phyloP scores from a whole-genome alignment of 2,329 filamentous ascomycete genomes.

The Ceratocystis colombiana region DNA sequence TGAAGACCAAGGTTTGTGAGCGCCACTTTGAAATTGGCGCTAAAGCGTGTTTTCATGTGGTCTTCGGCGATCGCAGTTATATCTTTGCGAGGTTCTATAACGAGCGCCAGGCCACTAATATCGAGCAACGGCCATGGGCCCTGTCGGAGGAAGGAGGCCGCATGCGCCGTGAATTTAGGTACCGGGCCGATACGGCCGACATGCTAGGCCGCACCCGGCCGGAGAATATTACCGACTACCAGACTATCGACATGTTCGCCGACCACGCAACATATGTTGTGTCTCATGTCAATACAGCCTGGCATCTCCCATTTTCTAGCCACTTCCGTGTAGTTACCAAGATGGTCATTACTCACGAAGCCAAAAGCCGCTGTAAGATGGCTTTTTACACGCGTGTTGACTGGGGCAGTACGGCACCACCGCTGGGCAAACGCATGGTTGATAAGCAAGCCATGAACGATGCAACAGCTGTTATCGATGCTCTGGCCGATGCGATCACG shows the following conservation, averaged over 20 bases:
- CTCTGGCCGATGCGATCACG: slow-evolving; percentile 63
- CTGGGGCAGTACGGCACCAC: slow-evolving; percentile 59
- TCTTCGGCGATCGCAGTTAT: slow-evolving; percentile 93
- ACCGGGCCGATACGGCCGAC: slow-evolving; percentile 59
- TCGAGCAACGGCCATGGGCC: slow-evolving; percentile 79
- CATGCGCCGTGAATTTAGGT: slow-evolving; percentile 69
- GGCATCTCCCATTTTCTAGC: slow-evolving; percentile 75
- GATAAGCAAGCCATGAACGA: slow-evolving; percentile 66
- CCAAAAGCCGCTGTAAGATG: slow-evolving; percentile 86
- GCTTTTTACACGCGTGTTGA: slow-evolving; percentile 80
- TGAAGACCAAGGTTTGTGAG: slow-evolving; percentile 65
- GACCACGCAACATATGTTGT: slow-evolving; percentile 63
- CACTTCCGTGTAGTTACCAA: slow-evolving; percentile 78
- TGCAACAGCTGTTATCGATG: slow-evolving; percentile 59
- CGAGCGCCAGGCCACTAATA: slow-evolving; percentile 66
- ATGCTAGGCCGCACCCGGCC: slow-evolving; percentile 53
- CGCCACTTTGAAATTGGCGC: slow-evolving; percentile 81
- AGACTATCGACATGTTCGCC: slow-evolving; percentile 73
- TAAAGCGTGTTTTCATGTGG: slow-evolving; percentile 88
- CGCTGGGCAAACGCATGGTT: slow-evolving; percentile 51
- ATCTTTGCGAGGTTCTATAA: slow-evolving; percentile 87
- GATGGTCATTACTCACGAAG: slow-evolving; percentile 84
- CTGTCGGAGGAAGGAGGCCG: slow-evolving; percentile 48
- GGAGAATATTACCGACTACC: slow-evolving; percentile 64
- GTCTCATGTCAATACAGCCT: slow-evolving; percentile 53